Conservation (phyloP, 2,329 filamentous ascomycete species). For the Xylaria sp. region DNA sequence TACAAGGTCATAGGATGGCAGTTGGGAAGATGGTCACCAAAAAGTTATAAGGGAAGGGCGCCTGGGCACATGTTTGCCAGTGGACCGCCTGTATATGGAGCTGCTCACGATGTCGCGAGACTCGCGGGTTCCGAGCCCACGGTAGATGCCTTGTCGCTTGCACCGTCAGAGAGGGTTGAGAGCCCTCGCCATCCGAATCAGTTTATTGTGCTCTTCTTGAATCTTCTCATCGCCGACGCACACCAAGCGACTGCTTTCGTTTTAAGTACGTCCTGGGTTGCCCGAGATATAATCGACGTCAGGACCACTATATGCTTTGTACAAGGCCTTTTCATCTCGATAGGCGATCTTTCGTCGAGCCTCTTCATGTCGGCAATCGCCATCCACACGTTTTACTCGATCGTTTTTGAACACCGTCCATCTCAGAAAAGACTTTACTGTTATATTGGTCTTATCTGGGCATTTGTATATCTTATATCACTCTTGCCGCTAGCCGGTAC, state of each 20-base stretch:
- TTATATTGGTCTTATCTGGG: constrained; percentile 63
- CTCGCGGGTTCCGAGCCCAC: constrained; percentile 18
- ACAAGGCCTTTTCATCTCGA: constrained; percentile 76
- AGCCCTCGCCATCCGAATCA: constrained; percentile 62
- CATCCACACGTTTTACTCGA: constrained; percentile 71
- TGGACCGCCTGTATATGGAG: constrained; percentile 37
- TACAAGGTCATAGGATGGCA: constrained; percentile 53
- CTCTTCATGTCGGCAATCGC: constrained; percentile 75
- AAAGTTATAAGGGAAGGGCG: background rate
- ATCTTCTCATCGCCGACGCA: constrained; percentile 74
- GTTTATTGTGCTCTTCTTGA: constrained; percentile 75
- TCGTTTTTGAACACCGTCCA: constrained; percentile 66
- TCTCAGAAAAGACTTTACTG: constrained; percentile 61
- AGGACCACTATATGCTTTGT: constrained; percentile 65
- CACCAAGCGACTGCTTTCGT: constrained; percentile 73
- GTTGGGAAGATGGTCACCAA: constrained; percentile 26
- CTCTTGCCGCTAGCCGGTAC: constrained; percentile 61
- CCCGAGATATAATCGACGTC: constrained; percentile 63
- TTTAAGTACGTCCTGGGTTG: constrained; percentile 69
- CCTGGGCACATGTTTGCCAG: constrained; percentile 34
- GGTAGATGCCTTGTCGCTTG: constrained; percentile 25
- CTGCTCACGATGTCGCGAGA: constrained; percentile 30
- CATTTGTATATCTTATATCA: constrained; percentile 67
- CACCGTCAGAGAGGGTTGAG: constrained; percentile 13
- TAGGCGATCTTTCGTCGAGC: constrained; percentile 72